Evolutionary conservation across 2,329 filamentous ascomycete genomes (phyloP).

Genomic region (Claviceps sorghi): DNA sequence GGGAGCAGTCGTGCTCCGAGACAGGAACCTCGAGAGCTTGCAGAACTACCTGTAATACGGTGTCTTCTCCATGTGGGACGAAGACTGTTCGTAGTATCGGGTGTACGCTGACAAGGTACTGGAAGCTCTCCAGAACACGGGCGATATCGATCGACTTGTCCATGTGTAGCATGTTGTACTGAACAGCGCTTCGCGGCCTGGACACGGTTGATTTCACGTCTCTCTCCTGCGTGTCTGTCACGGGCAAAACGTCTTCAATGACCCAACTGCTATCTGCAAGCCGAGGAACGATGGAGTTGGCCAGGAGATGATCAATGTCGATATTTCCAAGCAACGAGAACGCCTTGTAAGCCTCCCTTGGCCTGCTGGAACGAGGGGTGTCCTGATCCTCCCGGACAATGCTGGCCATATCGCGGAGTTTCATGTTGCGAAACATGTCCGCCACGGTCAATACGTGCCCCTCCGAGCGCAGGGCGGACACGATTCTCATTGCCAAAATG

Average conservation of each 20-base stretch:
- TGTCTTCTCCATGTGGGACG: slow-evolving; percentile 33
- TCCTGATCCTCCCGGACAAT: slow-evolving; percentile 19
- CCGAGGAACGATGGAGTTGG: slow-evolving; percentile 32
- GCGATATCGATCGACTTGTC: slow-evolving; percentile 32
- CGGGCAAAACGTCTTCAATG: slow-evolving; percentile 41
- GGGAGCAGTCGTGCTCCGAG: slow-evolving; percentile 28
- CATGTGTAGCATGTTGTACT: slow-evolving; percentile 52
- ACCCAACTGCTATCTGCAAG: slow-evolving; percentile 36
- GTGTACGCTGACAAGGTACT: slow-evolving; percentile 42
- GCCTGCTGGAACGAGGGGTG: background rate
- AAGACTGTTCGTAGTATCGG: slow-evolving; percentile 55
- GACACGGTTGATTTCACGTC: slow-evolving; percentile 43
- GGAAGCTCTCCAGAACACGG: slow-evolving; percentile 34
- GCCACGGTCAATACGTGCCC: slow-evolving; percentile 37
- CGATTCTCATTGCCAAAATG: slow-evolving; percentile 45
- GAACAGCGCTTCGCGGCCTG: slow-evolving; percentile 44
- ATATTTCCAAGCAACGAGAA: slow-evolving; percentile 33
- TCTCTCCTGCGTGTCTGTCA: slow-evolving; percentile 42
- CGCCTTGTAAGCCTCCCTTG: background rate
- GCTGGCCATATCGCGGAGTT: slow-evolving; percentile 38
- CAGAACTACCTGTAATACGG: slow-evolving; percentile 41
- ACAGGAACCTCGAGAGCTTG: slow-evolving; percentile 28
- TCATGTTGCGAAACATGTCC: slow-evolving; percentile 36
- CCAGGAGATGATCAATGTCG: slow-evolving; percentile 29
- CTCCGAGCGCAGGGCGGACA: slow-evolving; percentile 35